Evolutionary conservation across 768 basidiomycete genomes (phyloP).

Genomic region (Megacollybia marginata): DNA sequence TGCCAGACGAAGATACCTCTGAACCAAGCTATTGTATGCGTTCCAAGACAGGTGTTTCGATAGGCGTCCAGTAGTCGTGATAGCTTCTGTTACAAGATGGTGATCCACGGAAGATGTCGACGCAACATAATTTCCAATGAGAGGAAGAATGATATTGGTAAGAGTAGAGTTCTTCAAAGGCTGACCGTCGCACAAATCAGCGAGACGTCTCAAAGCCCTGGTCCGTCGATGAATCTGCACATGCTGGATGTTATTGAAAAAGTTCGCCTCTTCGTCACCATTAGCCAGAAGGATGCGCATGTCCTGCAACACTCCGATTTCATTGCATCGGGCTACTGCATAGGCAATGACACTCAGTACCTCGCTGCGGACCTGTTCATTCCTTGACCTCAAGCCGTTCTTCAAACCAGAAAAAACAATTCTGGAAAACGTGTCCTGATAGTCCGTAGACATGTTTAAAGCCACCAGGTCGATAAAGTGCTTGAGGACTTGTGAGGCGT

Average conservation of each 20-base stretch:
- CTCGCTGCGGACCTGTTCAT: conserved; percentile 84
- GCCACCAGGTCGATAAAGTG: conserved; percentile 67
- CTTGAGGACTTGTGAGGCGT: conserved; percentile 67
- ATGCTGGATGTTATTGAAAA: conserved; percentile 95
- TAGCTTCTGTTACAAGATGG: conserved; percentile 86
- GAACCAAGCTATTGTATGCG: conserved; percentile 71
- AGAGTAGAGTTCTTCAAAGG: conserved; percentile 62
- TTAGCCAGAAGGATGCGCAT: conserved; percentile 75
- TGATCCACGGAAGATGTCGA: conserved; percentile 64
- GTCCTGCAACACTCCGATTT: conserved; percentile 60
- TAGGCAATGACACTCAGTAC: conserved; percentile 71
- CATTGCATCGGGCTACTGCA: conserved; percentile 58
- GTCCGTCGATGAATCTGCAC: conserved; percentile 87
- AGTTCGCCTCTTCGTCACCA: conserved; percentile 91
- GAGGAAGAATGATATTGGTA: conserved; percentile 78
- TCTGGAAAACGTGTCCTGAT: conserved; percentile 50
- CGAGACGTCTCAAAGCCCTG: conserved; percentile 78
- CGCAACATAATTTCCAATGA: conserved; percentile 74
- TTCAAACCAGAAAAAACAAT: conserved; percentile 74
- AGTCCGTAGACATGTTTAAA: conserved; percentile 30
- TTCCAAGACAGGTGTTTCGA: conserved; percentile 77
- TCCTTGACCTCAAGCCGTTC: conserved; percentile 69
- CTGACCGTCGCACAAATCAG: conserved; percentile 65
- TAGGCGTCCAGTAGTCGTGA: conserved; percentile 70
- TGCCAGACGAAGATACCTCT: conserved; percentile 70